These are phyloP conservation scores for Pythium volutum DNA, from an alignment of 352 stramenopile genomes.

Conservation along the genomic window DNA sequence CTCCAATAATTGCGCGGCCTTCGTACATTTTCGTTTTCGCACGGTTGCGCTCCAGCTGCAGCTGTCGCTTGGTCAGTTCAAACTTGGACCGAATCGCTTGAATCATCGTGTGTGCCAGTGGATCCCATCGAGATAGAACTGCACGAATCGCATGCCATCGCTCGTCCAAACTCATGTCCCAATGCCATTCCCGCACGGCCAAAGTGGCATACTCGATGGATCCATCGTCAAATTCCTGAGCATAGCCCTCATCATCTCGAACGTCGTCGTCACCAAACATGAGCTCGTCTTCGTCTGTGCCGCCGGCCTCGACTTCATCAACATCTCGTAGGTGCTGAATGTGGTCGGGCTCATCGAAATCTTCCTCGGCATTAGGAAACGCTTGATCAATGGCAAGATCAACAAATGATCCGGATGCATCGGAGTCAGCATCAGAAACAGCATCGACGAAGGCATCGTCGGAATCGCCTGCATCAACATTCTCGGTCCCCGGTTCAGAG, in stretches of 20 bases:
- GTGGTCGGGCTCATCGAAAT: slow-evolving; percentile 78
- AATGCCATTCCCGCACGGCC: slow-evolving; percentile 51
- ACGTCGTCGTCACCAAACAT: slow-evolving; percentile 26
- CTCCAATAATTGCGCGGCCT: slow-evolving; percentile 80
- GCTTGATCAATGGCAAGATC: slow-evolving; percentile 28
- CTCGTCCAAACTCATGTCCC: slow-evolving; percentile 59
- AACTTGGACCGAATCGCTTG: slow-evolving; percentile 27
- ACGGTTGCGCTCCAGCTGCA: slow-evolving; percentile 60
- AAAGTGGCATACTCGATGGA: slow-evolving; percentile 1
- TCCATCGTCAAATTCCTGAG: background rate
- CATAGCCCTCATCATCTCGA: background rate
- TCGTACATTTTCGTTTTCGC: slow-evolving; percentile 77
- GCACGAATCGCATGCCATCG: slow-evolving; percentile 47
- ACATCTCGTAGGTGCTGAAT: slow-evolving; percentile 83
- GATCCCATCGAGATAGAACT: slow-evolving; percentile 30
- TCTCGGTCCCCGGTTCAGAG: too few species aligned
- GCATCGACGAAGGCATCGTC: slow-evolving; percentile 18
- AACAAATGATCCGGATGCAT: slow-evolving; percentile 30
- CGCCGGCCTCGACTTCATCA: slow-evolving; percentile 47
- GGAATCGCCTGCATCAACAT: slow-evolving; percentile 5
- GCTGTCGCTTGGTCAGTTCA: slow-evolving; percentile 38
- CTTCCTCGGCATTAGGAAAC: slow-evolving; percentile 41
- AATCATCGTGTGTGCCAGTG: slow-evolving; percentile 23
- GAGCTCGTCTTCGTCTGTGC: slow-evolving; percentile 31
- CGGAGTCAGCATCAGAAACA: slow-evolving; percentile 6